Base-by-base conservation (phyloP, 805 yeast genomes). In the Komagataella populi region DNA sequence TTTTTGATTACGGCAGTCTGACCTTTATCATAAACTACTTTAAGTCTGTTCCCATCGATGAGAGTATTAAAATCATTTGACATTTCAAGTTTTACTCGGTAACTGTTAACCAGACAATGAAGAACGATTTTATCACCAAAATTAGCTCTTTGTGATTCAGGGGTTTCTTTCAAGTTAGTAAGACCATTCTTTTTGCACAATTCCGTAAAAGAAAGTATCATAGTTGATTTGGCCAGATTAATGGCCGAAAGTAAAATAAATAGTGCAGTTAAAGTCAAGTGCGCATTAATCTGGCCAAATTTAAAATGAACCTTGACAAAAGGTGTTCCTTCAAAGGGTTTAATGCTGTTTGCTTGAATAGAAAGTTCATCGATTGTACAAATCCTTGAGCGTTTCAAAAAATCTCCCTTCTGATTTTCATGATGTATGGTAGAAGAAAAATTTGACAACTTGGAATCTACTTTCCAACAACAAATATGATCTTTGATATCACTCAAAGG, bases 41-140 rank as follows among this genome's bases (percentile, higher is more conserved):
- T 30, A 30, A 30, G 39, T 30, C 8, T 30, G 39, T 8, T 30
- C 14, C 39, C 39, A 30, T 30, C 39, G 14, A 30, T 8, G 12
- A 30, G 39, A 14, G 39, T 56, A 23, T 70, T 73, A 54, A 81
- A 70, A 3, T 72, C 73, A 55, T 76, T 75, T 3, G 78, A 77
- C 48, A 82, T 58, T 1, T 66, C 60, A 39, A 72, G 39, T 30
- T 30, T 30, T 30, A 30, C 39, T 10, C 39, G 39, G 39, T 30
- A 30, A 30, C n/a, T 3, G 14, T 30, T 10, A 14, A 30, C 39
- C 39, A 30, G 39, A 8, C 39, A 30, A 30, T 10, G 10, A 12
- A 30, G 14, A 30, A 30, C 14, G 4, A 30, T 2, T 30, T 14
- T 30, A 10, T 30, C 39, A 30, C 39, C 39, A 30, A 30, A 14